Percentiles rank a stretch among this genome's conserved stretches.
Conservation (phyloP, 2,329 filamentous ascomycete genomes). For the Hypoxylon rubiginosum region DNA sequence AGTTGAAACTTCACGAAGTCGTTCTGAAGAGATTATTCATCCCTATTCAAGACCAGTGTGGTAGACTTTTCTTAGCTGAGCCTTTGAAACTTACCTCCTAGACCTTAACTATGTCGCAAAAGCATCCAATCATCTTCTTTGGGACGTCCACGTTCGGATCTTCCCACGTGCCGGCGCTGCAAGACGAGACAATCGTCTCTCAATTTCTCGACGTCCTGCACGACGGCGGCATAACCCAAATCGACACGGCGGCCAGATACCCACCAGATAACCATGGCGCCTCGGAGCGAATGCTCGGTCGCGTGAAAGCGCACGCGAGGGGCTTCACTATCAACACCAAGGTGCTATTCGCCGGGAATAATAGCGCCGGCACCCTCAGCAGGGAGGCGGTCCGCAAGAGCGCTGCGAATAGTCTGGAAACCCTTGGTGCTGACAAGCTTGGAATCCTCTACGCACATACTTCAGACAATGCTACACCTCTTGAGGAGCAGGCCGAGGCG, state of each 20-base stretch:
- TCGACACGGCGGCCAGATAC: slow-evolving; percentile 32
- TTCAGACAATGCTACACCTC: slow-evolving; percentile 25
- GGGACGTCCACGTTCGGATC: slow-evolving; percentile 22
- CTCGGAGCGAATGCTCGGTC: slow-evolving; percentile 29
- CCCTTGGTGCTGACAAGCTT: slow-evolving; percentile 16
- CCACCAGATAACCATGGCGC: slow-evolving; percentile 29
- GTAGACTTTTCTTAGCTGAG: too few species aligned
- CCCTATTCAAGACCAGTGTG: background rate
- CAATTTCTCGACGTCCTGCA: slow-evolving; percentile 19
- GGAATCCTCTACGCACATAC: slow-evolving; percentile 32
- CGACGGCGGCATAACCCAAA: slow-evolving; percentile 16
- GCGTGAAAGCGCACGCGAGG: slow-evolving; percentile 20
- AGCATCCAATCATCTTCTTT: slow-evolving; percentile 20
- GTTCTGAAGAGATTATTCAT: background rate
- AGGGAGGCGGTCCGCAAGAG: slow-evolving; percentile 28
- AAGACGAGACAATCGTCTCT: slow-evolving; percentile 16
- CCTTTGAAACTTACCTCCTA: background rate
- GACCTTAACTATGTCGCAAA: slow-evolving; percentile 7
- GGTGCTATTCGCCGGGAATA: slow-evolving; percentile 31
- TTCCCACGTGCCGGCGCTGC: slow-evolving; percentile 17
- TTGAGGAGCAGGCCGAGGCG: slow-evolving; percentile 33
- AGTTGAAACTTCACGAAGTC: background rate
- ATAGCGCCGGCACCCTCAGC: slow-evolving; percentile 24
- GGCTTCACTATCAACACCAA: slow-evolving; percentile 39
- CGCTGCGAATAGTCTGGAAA: slow-evolving; percentile 17